phyloP scores from a whole-genome alignment of 768 basidiomycete species.

The Termitomyces sp. region DNA sequence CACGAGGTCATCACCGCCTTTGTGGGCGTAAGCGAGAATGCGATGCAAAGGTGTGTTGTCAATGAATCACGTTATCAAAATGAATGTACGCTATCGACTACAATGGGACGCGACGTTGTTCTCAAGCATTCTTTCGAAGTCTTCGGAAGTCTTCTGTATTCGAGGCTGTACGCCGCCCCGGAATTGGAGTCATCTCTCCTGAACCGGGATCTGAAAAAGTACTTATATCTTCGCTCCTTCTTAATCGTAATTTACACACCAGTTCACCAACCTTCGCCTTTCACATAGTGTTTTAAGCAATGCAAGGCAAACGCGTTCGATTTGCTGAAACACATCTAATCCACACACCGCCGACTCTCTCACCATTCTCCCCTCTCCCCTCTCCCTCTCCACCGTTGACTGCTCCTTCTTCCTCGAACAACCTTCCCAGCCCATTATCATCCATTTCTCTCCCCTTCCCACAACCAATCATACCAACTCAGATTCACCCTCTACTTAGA shows the following conservation, averaged over 20 bases:
- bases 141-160: background rate
- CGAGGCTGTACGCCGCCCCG: background rate
- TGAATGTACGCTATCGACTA: background rate
- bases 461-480: background rate
- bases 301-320: conserved; percentile 17
- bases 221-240: background rate
- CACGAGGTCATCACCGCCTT: background rate
- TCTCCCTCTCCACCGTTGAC: conserved; percentile 9
- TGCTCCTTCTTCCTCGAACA: background rate
- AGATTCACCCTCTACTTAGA: conserved; percentile 23
- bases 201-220: background rate
- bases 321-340: conserved; percentile 7
- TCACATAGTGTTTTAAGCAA: background rate
- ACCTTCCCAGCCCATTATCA: conserved; percentile 5
- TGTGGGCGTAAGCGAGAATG: background rate
- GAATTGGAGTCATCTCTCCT: background rate
- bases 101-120: background rate
- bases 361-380: conserved; percentile 9
- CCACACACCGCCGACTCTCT: conserved; percentile 9
- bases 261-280: background rate
- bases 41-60: background rate
- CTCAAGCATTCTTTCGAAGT: background rate
- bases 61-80: background rate
- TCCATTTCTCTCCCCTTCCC: background rate
- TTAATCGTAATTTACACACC: background rate